Evolutionary conservation across 1,284 basidiomycete species (phyloP), one percentile per base, ranked within the genome.

Genomic region (Moniliella sp.): DNA sequence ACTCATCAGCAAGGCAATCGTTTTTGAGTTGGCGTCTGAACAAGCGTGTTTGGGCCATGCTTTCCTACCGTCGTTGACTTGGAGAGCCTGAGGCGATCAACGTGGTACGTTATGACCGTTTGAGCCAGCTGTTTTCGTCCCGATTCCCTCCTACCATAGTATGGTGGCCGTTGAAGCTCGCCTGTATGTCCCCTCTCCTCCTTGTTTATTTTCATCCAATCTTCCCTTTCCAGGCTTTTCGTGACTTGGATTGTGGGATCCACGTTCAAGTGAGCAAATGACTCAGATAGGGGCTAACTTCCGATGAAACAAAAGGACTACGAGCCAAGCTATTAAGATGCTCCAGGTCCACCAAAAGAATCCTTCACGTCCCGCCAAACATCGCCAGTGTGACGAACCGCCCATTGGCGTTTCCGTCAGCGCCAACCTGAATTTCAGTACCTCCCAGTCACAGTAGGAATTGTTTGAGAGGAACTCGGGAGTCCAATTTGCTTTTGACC

Each of bases 51-150:
- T 60, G 36, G 60, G 40, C 32, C 57, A 60, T 1, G 57, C 58
- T 29, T 48, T 39, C 42, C 33, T 18, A 39, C 12, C 19, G 36
- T 40, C 15, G 39, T 48, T 15, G 84, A 93, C 65, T 72, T 93
- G 45, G n/a, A n/a, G 84, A 91, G 68, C 84, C 86, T 27, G 86
- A 84, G 58, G 91, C 84, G 34, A 88, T 91, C 82, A 82, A 91
- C 65, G 78, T 80, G 46, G 75, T 86, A 52, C 75, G 79, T 62
- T 75, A 76, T 43, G 45, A 71, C 57, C 64, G 64, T 27, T 60
- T 69, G 32, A 67, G 67, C 37, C 48, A 45, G 33, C 61, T 69
- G 27, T n/a, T 69, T 69, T 64, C 61, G 67, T 37, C 67, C 68
- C n/a, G 69, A 69, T 60, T 70, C 68, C 64, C 67, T 73, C 57